Evolutionary conservation across 805 yeast genomes (phyloP).

Genomic region (Candida maris): DNA sequence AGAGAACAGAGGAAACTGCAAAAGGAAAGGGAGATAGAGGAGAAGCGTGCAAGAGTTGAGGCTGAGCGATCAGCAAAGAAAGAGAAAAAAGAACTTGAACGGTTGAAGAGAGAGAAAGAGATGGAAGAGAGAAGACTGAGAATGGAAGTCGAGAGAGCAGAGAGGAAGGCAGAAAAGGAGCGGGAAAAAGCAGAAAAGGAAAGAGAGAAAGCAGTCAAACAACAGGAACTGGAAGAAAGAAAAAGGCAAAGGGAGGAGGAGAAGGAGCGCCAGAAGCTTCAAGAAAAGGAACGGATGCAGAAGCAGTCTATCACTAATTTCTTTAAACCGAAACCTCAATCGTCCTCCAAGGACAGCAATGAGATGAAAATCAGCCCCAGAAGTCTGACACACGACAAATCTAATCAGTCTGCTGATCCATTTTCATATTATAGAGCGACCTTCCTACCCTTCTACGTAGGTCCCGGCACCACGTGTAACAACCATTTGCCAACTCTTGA

Average conservation of each 20-base stretch:
- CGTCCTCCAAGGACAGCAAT: conserved; percentile 4
- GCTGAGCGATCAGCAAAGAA: conserved; percentile 24
- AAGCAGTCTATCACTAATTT: conserved; percentile 33
- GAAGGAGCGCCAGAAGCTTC: conserved; percentile 18
- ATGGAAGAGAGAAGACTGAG: conserved; percentile 27
- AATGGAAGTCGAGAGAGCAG: conserved; percentile 35
- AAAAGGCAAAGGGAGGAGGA: conserved; percentile 16
- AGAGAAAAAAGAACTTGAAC: conserved; percentile 28
- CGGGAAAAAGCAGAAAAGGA: conserved; percentile 29
- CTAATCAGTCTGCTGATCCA: not conserved
- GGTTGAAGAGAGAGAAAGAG: conserved; percentile 18
- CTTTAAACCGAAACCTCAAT: conserved; percentile 23
- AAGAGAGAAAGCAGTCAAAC: conserved; percentile 15
- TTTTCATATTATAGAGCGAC: conserved; percentile 20
- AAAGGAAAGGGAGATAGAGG: conserved; percentile 22
- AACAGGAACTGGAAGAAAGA: conserved; percentile 18
- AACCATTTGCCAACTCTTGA: conserved; percentile 2
- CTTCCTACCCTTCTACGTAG: conserved; percentile 29
- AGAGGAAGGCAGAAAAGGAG: conserved; percentile 16
- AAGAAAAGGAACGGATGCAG: conserved; percentile 23
- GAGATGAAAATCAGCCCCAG: too few species aligned
- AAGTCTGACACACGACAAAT: conserved; percentile 1
- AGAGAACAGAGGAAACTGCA: conserved; percentile 28
- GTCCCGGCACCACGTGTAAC: conserved; percentile 22
- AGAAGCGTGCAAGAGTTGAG: conserved; percentile 25